These are phyloP conservation scores for Leptomonas pyrrhocoris DNA, from an alignment of 208 protist species.

Conservation along the genomic window DNA sequence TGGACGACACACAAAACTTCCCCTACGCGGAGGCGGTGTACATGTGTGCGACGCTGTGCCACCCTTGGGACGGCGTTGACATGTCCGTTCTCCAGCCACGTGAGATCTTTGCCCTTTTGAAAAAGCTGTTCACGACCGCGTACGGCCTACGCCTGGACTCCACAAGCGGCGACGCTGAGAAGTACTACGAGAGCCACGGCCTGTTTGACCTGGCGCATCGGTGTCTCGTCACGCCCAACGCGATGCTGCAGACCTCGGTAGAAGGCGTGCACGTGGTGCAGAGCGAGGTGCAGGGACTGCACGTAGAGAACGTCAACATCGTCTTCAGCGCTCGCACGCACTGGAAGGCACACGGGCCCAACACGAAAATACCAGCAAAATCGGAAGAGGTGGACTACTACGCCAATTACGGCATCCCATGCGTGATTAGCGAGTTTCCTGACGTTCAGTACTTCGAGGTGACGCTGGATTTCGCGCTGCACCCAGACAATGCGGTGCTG, in stretches of 20 bases:
- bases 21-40: constrained; percentile 42
- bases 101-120: constrained; percentile 80
- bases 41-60: constrained; percentile 82
- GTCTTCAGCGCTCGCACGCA: constrained; percentile 77
- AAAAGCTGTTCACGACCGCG: constrained; percentile 43
- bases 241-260: constrained; percentile 66
- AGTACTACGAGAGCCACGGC: constrained; percentile 51
- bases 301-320: constrained; percentile 74
- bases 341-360: constrained; percentile 63
- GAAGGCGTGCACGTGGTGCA: constrained; percentile 76
- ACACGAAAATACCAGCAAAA: constrained; percentile 34
- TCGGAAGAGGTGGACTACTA: constrained; percentile 58
- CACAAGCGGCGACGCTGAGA: constrained; percentile 21
- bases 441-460: constrained; percentile 90
- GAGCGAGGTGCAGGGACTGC: constrained; percentile 82
- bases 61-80: constrained; percentile 88
- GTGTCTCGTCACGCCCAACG: constrained; percentile 75
- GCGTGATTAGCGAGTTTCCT: constrained; percentile 72
- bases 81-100: constrained; percentile 77
- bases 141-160: constrained; percentile 27
- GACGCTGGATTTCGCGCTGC: constrained; percentile 68
- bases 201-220: constrained; percentile 78
- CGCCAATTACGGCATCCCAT: constrained; percentile 68
- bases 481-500: constrained; percentile 41
- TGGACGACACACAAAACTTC: constrained; percentile 37